phyloP scores from a whole-genome alignment of 176 grass and related monocot genomes.

The Oryza coarctata region DNA sequence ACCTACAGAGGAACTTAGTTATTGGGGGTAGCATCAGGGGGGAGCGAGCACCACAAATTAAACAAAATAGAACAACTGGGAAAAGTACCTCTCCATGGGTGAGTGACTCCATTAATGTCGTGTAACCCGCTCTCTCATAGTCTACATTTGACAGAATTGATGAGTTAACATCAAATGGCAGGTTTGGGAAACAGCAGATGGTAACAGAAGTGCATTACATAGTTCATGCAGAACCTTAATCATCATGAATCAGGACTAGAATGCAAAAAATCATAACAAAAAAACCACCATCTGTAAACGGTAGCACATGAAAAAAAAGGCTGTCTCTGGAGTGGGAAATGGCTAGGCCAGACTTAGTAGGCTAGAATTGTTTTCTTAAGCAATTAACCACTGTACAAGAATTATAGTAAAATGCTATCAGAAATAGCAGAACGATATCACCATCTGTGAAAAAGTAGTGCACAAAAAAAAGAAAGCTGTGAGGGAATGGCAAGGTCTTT shows the following conservation, averaged over 20 bases:
- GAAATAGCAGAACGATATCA: neutral
- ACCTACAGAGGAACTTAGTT: neutral
- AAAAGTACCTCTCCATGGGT: slow-evolving; percentile 57
- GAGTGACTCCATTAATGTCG: slow-evolving; percentile 74
- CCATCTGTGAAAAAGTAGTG: neutral
- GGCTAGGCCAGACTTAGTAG: neutral
- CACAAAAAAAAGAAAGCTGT: neutral
- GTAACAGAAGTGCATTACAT: neutral
- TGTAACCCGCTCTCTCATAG: slow-evolving; percentile 31
- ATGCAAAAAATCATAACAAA: neutral
- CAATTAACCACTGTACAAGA: neutral
- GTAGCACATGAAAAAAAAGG: neutral
- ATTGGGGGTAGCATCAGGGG: neutral
- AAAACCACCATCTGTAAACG: neutral
- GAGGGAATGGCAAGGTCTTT: neutral
- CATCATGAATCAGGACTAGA: neutral
- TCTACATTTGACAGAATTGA: slow-evolving; percentile 49
- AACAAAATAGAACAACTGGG: slow-evolving; percentile 17
- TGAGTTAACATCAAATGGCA: slow-evolving; percentile 18
- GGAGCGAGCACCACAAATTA: neutral
- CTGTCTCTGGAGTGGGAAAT: neutral
- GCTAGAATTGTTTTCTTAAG: neutral
- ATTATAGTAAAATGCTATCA: slow-evolving; percentile 3
- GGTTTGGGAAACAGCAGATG: neutral
- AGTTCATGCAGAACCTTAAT: neutral